phyloP scores from a whole-genome alignment of 192 early-diverging fungal species.

The Coemansia sp. region DNA sequence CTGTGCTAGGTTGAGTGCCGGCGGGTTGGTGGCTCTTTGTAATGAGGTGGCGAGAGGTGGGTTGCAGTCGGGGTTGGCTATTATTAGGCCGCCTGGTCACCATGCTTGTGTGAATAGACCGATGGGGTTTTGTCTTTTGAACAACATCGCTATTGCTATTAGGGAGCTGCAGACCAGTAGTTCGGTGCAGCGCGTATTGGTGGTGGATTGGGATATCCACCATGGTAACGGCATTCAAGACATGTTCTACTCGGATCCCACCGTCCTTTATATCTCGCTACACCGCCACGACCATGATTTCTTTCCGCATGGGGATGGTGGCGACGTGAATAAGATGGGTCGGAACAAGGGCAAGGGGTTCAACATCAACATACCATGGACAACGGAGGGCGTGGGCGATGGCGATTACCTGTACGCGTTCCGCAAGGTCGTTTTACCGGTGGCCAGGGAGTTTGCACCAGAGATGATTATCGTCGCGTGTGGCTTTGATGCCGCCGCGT shows the following conservation, averaged over 20 bases:
- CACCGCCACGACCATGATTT: constrained; percentile 83
- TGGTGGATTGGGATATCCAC: constrained; percentile 95
- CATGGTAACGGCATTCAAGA: constrained; percentile 94
- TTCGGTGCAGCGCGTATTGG: constrained; percentile 63
- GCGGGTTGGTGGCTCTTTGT: constrained; percentile 71
- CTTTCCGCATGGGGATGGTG: constrained; percentile 68
- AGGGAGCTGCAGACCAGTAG: constrained; percentile 55
- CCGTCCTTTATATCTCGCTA: constrained; percentile 84
- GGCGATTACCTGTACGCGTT: constrained; percentile 89
- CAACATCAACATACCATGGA: constrained; percentile 92
- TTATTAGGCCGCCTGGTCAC: constrained; percentile 92
- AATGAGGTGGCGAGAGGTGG: constrained; percentile 62
- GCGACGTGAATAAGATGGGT: constrained; percentile 60
- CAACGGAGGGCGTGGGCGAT: constrained; percentile 67
- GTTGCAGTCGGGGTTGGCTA: constrained; percentile 78
- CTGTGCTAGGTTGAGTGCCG: constrained; percentile 70
- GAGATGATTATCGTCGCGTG: constrained; percentile 83
- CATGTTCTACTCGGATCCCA: constrained; percentile 70
- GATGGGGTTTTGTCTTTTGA: constrained; percentile 88
- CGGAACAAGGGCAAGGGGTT: constrained; percentile 61
- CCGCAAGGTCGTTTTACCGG: constrained; percentile 72
- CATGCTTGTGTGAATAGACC: constrained; percentile 75
- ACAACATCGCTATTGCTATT: constrained; percentile 87
- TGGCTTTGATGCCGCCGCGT: constrained; percentile 86
- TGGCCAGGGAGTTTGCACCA: constrained; percentile 78